These are phyloP conservation scores for Fusarium sterilihyphosum DNA, from an alignment of 2,329 filamentous ascomycete genomes.

Conservation along the genomic window DNA sequence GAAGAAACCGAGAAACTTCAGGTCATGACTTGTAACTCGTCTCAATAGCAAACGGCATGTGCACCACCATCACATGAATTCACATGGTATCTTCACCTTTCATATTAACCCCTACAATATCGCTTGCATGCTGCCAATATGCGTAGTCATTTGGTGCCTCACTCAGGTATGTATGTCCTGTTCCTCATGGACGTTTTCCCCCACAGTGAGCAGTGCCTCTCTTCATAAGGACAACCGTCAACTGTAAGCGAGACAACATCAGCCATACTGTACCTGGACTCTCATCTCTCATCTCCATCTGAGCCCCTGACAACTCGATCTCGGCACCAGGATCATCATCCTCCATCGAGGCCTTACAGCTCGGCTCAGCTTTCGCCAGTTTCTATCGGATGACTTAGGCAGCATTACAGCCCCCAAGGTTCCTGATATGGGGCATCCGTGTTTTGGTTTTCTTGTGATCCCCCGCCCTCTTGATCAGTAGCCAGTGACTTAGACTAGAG, in stretches of 20 bases:
- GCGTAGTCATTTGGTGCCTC: not conserved
- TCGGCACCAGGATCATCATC: constrained; percentile 6
- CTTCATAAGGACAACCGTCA: not conserved
- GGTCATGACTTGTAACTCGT: not conserved
- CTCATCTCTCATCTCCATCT: not conserved
- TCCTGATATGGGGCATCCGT: not conserved
- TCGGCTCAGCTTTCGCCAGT: constrained; percentile 2
- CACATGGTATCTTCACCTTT: not conserved
- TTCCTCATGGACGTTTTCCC: not conserved
- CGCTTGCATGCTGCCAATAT: not conserved
- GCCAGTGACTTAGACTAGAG: not conserved
- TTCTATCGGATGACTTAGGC: constrained; percentile 15
- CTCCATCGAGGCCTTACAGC: constrained; percentile 20
- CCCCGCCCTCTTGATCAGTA: not conserved
- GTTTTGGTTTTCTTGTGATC: not conserved
- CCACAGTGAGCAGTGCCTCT: not conserved
- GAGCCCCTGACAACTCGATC: constrained; percentile 5
- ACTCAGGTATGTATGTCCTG: not conserved
- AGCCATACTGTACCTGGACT: not conserved
- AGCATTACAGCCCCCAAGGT: constrained; percentile 11
- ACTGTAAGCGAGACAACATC: not conserved
- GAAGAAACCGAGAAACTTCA: not conserved
- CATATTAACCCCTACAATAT: not conserved
- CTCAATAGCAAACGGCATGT: not conserved
- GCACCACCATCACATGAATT: not conserved